Base-by-base conservation (phyloP, 2,329 filamentous ascomycete genomes). In the Cadophora gregata region DNA sequence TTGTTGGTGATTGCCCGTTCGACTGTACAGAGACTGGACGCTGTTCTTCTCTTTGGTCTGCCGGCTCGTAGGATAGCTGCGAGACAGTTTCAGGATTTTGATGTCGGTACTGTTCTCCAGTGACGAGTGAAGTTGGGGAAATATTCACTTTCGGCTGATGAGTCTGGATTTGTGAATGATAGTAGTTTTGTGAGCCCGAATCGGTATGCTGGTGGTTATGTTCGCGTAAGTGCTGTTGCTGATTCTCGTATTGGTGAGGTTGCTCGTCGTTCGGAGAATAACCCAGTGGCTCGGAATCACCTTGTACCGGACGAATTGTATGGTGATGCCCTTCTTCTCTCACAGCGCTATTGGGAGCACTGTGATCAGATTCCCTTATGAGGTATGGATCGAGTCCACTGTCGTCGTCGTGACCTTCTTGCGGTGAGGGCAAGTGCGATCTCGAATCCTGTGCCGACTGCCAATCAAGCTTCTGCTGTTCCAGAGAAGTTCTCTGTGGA, bases 41-140 rank as follows among this genome's bases (percentile, higher is more conserved):
- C 36, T 73, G 48, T 19, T 75, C 73, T 48, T 75, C 72, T 69
- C 71, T 63, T 58, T 70, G 73, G 21, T 76, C 71, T 16, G 83
- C 84, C 38, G 86, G 88, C 67, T 90, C 88, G 80, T 85, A 83
- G 75, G 88, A 90, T 71, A 87, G 76, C 76, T 89, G 86, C 7
- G 87, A 89, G 45, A 87, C 77, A 5, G 86, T 88, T 76, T 90
- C 87, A 31, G 85, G 79, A 73, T 87, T 88, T 64, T 80, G 72
- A 58, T 80, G 71, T 60, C 78, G 79, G 69, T 82, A 80, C 55
- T 64, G 66, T 59, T 74, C 71, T 73, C 69, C 74, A 59, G 45
- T 77, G 67, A 74, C 72, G 58, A 78, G 72, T 47, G 66, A 66
- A 12, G 67, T 72, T 48, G 67, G 78, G 61, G 76, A 76, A 63